These are phyloP conservation scores for Anethum foeniculum DNA, from an alignment of 140 eudicot genomes.

Conservation along the genomic window DNA sequence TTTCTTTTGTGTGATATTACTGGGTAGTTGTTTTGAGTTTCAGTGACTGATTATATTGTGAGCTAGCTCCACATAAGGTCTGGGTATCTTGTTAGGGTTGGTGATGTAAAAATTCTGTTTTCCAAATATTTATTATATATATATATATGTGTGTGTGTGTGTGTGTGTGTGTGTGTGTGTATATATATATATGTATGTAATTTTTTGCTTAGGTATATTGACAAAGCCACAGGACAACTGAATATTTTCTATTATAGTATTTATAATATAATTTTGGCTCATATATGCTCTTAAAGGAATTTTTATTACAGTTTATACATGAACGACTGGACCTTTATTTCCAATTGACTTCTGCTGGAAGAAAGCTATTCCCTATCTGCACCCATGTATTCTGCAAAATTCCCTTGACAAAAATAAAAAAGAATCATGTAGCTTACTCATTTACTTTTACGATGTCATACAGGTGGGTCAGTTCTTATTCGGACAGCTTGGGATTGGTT, in stretches of 20 bases:
- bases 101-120: background rate
- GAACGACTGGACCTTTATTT: background rate
- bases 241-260: background rate
- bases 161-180: too few relatives aligned
- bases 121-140: too few relatives aligned
- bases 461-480: constrained; percentile 65
- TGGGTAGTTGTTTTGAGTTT: background rate
- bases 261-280: background rate
- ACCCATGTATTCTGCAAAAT: background rate
- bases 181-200: too few relatives aligned
- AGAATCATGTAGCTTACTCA: background rate
- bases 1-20: background rate
- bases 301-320: background rate
- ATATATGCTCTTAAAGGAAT: background rate
- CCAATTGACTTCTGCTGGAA: background rate
- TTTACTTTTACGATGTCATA: constrained; percentile 18
- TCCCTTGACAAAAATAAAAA: background rate
- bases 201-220: too few relatives aligned
- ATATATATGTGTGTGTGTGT: too few relatives aligned
- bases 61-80: background rate
- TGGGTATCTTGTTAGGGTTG: background rate
- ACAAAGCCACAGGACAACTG: background rate
- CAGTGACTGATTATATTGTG: background rate
- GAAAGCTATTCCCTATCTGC: background rate
- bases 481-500: constrained; percentile 53